phyloP scores from a whole-genome alignment of 495 filamentous ascomycete genomes.

The Aspergillus mulundensis region DNA sequence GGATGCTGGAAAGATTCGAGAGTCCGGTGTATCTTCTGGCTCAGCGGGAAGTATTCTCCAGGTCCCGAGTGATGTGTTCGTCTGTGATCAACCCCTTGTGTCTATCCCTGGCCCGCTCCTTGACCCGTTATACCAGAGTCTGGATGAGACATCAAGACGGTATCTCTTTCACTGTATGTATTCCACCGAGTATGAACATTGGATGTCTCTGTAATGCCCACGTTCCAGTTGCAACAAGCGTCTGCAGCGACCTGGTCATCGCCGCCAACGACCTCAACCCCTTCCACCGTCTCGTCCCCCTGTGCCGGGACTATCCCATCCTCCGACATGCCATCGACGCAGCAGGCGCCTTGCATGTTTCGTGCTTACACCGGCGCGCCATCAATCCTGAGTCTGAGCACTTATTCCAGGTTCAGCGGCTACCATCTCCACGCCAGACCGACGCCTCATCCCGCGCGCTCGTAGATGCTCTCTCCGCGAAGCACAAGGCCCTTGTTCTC shows the following conservation, averaged over 20 bases:
- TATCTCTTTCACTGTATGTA: slow-evolving; percentile 10
- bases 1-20: no score
- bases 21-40: no score
- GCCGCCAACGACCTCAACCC: neutral
- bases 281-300: slow-evolving; percentile 6
- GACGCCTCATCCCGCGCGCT: neutral
- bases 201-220: no score
- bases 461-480: slow-evolving; percentile 4
- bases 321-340: slow-evolving; percentile 8
- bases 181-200: no score
- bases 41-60: no score
- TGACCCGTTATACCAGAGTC: neutral
- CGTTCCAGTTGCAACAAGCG: neutral
- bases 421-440: neutral
- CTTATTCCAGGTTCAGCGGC: neutral
- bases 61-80: neutral
- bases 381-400: neutral
- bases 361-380: neutral
- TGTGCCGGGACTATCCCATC: neutral
- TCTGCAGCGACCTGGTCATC: slow-evolving; percentile 2
- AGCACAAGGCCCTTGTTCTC: slow-evolving; percentile 6
- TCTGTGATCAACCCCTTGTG: neutral
- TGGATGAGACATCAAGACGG: neutral
- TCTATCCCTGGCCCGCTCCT: neutral
- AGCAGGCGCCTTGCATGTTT: slow-evolving; percentile 6